Base-by-base conservation (phyloP, 2,329 filamentous ascomycete species). In the Botryotinia convoluta region DNA sequence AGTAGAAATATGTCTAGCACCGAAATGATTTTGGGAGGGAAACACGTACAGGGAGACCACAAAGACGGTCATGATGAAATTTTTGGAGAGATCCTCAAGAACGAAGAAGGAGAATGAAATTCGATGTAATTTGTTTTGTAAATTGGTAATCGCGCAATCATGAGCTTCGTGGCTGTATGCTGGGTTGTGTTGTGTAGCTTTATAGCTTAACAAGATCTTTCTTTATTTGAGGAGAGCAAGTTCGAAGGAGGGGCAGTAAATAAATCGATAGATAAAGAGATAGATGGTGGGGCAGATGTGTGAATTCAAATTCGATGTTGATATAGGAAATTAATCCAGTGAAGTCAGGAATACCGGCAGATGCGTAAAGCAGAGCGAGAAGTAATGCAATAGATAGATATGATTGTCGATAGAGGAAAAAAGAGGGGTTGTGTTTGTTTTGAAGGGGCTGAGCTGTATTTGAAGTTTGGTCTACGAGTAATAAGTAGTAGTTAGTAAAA, bases 31-130 rank as follows among this genome's bases (percentile, higher is more conserved):
- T 22, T 18, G 14, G 45, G 16, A 22, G 29, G 29, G 60, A 35
- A 22, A 35, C 22, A 64, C 86, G 82, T 84, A 89, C 86, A 90
- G 83, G 45, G 87, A 88, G 72, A 86, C 87, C 69, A 89, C 85
- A 77, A 89, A 88, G 80, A 89, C 85, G 10, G 88, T 88, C 88
- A 90, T 90, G 45, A 72, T 81, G 71, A 74, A 57, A 73, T 74
- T 45, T 76, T 72, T 20, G 62, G 42, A 20, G 57, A 39, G n/a
- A 39, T 44, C 14, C 29, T 69, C 29, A 74, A 72, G 62, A 72
- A 64, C 37, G 68, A 61, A 64, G 70, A 26, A 16, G 51, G 48
- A 62, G 69, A 70, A 45, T 60, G 42, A 22, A 62, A 71, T 44
- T 59, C 39, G 22, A 45, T 26, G 44, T 72, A 35, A 18, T 22